Base-by-base conservation (phyloP, 345 rosid species). In the Arabidopsis suecica region DNA sequence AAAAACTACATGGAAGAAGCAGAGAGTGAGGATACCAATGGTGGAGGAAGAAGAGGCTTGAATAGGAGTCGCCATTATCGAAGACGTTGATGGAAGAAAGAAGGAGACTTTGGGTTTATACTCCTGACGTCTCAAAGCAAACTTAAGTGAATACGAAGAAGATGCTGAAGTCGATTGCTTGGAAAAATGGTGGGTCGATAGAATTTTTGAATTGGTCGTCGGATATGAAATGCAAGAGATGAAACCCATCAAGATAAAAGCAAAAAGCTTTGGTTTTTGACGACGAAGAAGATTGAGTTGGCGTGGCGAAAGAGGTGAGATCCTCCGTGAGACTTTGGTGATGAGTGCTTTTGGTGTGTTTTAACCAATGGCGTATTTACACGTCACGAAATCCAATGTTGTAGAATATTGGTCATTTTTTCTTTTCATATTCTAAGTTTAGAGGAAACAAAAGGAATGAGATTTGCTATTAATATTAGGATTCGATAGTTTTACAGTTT, bases 41-140 rank as follows among this genome's bases (percentile, higher is more conserved):
- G 75, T 66, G 63, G 90, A 85, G 8, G 88, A 80, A 23, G 90
- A 84, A 28, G 83, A 80, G 33, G 72, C 80, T 67, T 68, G 91
- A 75, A 83, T 49, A 56, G 85, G 78, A 74, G 77, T 56, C 37
- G 82, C 75, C 84, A 84, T 82, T 0, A 82, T 59, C 3, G 78
- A 73, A 58, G 79, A 72, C 1, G 42, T 41, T 44, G 85, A 79
- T 0, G 67, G 36, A 62, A 75, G 75, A 54, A 71, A 62, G 0
- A 51, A 66, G 0, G 58, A 41, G 58, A 76, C 80, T 58, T 69
- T 75, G 66, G 62, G 76, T 57, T 58, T 56, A 50, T 55, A 44
- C 54, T 48, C 68, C 5, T 14, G 38, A 41, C 37, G 61, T 68
- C 65, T 54, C 68, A 55, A 69, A 51, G 74, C 44, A 50, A 83